phyloP scores from a whole-genome alignment of 2,329 filamentous ascomycete species.

The Beauveria asiatica region DNA sequence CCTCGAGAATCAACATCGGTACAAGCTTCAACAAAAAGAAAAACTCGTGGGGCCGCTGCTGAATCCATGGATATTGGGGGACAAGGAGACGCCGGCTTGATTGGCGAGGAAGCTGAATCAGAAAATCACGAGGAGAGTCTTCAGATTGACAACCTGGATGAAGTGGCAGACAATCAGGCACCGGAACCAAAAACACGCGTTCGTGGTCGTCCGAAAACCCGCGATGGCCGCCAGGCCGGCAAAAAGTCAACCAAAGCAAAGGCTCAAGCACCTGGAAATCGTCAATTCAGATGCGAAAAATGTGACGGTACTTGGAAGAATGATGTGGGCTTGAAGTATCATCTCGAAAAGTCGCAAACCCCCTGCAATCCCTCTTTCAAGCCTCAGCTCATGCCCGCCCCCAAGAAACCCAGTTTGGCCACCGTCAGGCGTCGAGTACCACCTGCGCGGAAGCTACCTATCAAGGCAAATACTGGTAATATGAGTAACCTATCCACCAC shows the following conservation, averaged over 20 bases:
- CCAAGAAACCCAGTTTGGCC: conserved; percentile 12
- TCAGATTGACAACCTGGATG: not conserved
- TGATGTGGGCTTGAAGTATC: conserved; percentile 49
- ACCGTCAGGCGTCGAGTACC: not conserved
- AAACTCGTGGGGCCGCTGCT: not conserved
- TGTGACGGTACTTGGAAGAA: conserved; percentile 51
- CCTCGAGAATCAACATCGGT: not conserved
- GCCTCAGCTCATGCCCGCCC: conserved; percentile 6
- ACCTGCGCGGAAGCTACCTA: not conserved
- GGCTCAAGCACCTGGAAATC: not conserved
- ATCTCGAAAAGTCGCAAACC: conserved; percentile 45
- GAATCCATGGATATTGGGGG: not conserved
- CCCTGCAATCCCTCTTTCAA: conserved; percentile 41
- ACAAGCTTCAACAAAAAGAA: not conserved
- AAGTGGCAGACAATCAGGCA: not conserved
- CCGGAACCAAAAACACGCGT: not conserved
- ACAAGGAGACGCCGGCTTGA: not conserved
- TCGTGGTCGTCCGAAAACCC: conserved; percentile 1
- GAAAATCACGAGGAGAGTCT: not conserved
- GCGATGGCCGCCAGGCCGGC: conserved; percentile 11
- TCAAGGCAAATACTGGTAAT: not conserved
- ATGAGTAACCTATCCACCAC: not conserved
- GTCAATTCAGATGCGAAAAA: conserved; percentile 39
- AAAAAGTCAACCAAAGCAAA: not conserved
- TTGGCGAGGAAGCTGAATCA: not conserved